Evolutionary conservation across 495 filamentous ascomycete genomes (phyloP), one percentile per base, ranked within the genome.

Genomic region (Articulospora tetracladia): DNA sequence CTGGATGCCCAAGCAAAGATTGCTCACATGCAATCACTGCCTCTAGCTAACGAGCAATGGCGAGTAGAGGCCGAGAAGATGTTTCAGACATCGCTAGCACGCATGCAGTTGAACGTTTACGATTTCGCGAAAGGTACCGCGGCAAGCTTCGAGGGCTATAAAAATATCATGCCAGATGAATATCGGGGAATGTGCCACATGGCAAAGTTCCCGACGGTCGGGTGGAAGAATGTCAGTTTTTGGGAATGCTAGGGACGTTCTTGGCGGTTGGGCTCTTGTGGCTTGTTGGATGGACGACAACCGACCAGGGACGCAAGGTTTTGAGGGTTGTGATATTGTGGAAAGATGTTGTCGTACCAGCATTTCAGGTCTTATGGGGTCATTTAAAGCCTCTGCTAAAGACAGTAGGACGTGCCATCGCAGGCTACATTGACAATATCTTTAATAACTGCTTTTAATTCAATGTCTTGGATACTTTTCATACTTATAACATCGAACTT

Each of bases 151-250:
- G 15, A 2, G 11, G 50, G 25, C 1, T 53, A 53, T 17, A 17
- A 53, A 4, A 15, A 53, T 30, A 53, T 6, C 1, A 6, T 53
- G 25, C 23, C 22, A 53, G 25, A 8, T 1, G 28, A 20, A 30
- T 53, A 53, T 27, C 24, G 50, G 12, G 50, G 23, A 24, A 53
- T 53, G 11, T 53, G 50, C 50, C 25, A 53, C 13, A n/a, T 53
- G 20, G 25, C 28, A 1, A 30, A 8, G 11, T 27, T 53, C 30
- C 50, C 6, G 4, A 53, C 22, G n/a, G 25, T 53, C 3, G 50
- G 50, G 10, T 53, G 50, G 50, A 53, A 30, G 50, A 53, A 53
- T 20, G 11, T 53, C 25, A 53, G 30, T n/a, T 17, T 53, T 30
- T 10, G n/a, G 24, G 50, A 27, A 53, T 7, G 30, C 30, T 32